These are phyloP conservation scores for Aspergillus cavernicola DNA, from an alignment of 495 filamentous ascomycete genomes.

Conservation along the genomic window DNA sequence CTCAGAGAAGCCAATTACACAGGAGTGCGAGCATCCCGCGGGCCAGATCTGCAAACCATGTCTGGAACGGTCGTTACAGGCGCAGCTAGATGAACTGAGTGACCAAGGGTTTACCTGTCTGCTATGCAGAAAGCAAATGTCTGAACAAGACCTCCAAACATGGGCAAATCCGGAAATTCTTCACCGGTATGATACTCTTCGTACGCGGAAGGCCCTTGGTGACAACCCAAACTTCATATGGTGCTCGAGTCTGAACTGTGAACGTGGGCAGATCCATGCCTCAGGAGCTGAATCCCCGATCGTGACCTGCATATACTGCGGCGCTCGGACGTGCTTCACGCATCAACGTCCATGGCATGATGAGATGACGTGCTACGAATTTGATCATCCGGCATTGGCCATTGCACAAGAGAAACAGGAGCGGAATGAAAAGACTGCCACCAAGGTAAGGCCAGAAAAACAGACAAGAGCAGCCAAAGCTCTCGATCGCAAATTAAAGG, in stretches of 20 bases:
- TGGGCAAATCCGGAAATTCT: background rate
- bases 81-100: background rate
- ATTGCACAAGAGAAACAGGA: background rate
- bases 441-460: background rate
- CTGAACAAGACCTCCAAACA: background rate
- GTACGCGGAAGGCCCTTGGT: background rate
- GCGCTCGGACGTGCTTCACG: slow-evolving; percentile 2
- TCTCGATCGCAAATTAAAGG: too few species aligned
- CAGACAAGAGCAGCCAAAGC: background rate
- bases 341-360: slow-evolving; percentile 9
- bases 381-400: background rate
- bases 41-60: background rate
- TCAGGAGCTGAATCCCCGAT: slow-evolving; percentile 3
- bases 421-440: background rate
- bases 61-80: background rate
- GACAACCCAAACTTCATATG: slow-evolving; percentile 2
- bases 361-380: slow-evolving; percentile 3
- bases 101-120: background rate
- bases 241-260: slow-evolving; percentile 6
- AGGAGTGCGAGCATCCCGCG: background rate
- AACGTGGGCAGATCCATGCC: background rate
- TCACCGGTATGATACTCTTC: background rate
- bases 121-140: slow-evolving; percentile 1
- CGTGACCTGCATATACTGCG: slow-evolving; percentile 1
- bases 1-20: background rate